Conservation (phyloP, 2,329 filamentous ascomycete species). For the Coniochaeta sp. region DNA sequence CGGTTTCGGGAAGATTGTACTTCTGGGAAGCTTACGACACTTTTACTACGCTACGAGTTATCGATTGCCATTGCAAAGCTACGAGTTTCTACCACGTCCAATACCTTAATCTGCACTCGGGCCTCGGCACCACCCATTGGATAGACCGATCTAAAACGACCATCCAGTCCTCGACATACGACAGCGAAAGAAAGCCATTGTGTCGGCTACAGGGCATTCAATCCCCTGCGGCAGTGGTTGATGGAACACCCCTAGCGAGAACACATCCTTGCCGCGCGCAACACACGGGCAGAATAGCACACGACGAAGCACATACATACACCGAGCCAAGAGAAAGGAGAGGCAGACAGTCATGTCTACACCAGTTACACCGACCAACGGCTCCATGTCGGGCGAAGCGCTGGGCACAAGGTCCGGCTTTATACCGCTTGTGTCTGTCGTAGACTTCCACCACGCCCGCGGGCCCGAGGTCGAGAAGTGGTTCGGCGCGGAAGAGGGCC, state of each 20-base stretch:
- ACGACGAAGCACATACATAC: not conserved
- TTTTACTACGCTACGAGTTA: not conserved
- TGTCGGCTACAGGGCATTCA: not conserved
- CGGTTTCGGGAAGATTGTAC: not conserved
- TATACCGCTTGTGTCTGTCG: conserved; percentile 67
- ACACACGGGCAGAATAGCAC: not conserved
- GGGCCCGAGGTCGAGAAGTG: conserved; percentile 92
- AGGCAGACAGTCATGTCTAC: conserved; percentile 8
- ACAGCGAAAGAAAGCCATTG: not conserved
- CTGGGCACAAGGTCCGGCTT: conserved; percentile 31
- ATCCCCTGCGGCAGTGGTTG: not conserved
- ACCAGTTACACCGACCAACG: conserved; percentile 9
- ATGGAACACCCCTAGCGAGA: not conserved
- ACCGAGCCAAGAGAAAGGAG: not conserved
- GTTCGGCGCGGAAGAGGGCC: conserved; percentile 69
- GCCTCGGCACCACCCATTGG: too few species aligned
- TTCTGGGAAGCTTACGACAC: not conserved
- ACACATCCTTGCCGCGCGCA: not conserved
- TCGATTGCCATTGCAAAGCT: not conserved
- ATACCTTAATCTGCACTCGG: too few species aligned
- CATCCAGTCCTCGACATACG: not conserved
- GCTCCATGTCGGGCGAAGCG: not conserved
- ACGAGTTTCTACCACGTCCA: not conserved
- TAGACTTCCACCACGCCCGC: conserved; percentile 77
- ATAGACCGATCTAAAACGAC: not conserved